Conservation (phyloP, 768 basidiomycete genomes). For the Russula dissimulans region DNA sequence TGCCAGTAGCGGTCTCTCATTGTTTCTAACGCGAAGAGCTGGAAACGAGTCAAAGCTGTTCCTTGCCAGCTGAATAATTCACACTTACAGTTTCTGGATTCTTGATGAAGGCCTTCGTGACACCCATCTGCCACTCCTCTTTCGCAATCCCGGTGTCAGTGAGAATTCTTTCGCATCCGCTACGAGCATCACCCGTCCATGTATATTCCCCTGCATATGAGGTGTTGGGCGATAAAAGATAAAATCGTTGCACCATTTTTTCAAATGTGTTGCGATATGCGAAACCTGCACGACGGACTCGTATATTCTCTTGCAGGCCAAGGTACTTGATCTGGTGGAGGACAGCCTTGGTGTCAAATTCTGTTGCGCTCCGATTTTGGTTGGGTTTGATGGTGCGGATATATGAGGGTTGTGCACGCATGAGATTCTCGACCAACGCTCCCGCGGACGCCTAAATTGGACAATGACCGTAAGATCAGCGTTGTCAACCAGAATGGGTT, state of each 20-base stretch:
- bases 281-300: constrained; percentile 94
- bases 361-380: constrained; percentile 83
- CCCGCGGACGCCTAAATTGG: constrained; percentile 69
- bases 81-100: constrained; percentile 87
- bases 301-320: constrained; percentile 95
- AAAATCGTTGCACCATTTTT: constrained; percentile 98
- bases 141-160: constrained; percentile 91
- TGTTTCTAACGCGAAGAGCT: constrained; percentile 96
- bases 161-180: constrained; percentile 87
- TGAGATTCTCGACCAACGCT: constrained; percentile 93
- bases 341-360: constrained; percentile 92
- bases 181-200: constrained; percentile 84
- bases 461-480: neutral
- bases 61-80: neutral
- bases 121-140: constrained; percentile 99
- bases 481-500: neutral
- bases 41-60: neutral
- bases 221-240: constrained; percentile 86
- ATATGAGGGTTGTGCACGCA: constrained; percentile 95
- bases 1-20: constrained; percentile 99
- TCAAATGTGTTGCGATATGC: constrained; percentile 98
- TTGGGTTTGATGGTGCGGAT: constrained; percentile 99
- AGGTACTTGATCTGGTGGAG: constrained; percentile 99
- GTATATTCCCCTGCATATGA: constrained; percentile 99
- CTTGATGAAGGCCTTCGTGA: constrained; percentile 98